These are phyloP conservation scores for Globisporangium solare DNA, from an alignment of 352 stramenopile species.

Conservation along the genomic window DNA sequence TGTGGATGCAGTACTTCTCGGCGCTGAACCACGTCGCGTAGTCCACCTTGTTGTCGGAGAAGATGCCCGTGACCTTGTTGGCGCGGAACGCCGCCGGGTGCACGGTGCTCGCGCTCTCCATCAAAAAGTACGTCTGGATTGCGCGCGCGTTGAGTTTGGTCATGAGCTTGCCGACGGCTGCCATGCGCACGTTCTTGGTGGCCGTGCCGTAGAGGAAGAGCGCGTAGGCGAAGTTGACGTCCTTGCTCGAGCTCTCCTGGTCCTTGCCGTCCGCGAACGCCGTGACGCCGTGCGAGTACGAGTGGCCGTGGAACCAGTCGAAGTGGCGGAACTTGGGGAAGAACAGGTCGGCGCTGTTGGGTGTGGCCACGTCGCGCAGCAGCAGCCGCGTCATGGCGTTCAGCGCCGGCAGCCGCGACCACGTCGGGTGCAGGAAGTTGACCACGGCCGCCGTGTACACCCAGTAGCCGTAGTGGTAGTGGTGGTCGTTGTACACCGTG, in stretches of 20 bases:
- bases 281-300: constrained; percentile 68
- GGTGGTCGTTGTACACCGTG: constrained; percentile 71
- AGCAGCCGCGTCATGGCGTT: constrained; percentile 24
- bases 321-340: constrained; percentile 60
- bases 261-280: constrained; percentile 69
- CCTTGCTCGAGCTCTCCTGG: constrained; percentile 61
- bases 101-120: constrained; percentile 31
- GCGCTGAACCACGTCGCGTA: constrained; percentile 74
- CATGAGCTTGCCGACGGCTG: constrained; percentile 44
- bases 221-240: constrained; percentile 67
- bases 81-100: constrained; percentile 46
- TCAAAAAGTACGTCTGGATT: constrained; percentile 64
- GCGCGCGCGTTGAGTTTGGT: constrained; percentile 50
- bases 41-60: constrained; percentile 77
- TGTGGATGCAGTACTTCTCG: constrained; percentile 70
- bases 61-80: constrained; percentile 73
- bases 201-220: constrained; percentile 38
- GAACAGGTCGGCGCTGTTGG: constrained; percentile 24
- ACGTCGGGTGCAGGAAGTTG: constrained; percentile 34
- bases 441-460: constrained; percentile 40
- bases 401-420: constrained; percentile 6
- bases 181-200: constrained; percentile 36
- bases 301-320: constrained; percentile 65
- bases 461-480: constrained; percentile 73
- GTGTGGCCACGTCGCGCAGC: constrained; percentile 48